These are phyloP conservation scores for Syncephalastrum racemosum DNA, from an alignment of 371 early-diverging fungal species.

Conservation along the genomic window DNA sequence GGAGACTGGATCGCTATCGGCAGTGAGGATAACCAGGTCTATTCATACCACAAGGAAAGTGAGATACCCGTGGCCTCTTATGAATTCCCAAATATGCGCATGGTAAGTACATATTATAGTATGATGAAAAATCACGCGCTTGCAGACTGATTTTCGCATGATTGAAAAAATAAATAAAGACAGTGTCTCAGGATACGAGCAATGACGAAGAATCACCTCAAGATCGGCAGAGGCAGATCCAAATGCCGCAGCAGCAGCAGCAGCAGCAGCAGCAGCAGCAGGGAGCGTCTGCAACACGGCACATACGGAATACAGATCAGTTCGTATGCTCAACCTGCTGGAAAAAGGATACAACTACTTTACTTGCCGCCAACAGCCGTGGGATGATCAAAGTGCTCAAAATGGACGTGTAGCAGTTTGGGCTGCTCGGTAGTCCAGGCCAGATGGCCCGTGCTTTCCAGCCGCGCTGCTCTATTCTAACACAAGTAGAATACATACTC, in stretches of 20 bases:
- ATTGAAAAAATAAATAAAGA: constrained; percentile 15
- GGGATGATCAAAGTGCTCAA: constrained; percentile 82
- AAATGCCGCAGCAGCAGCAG: too few relatives aligned
- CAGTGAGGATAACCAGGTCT: constrained; percentile 86
- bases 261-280: too few relatives aligned
- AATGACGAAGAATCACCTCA: background rate
- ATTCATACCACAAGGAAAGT: constrained; percentile 75
- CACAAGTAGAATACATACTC: too few relatives aligned
- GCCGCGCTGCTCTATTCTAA: too few relatives aligned
- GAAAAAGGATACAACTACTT: constrained; percentile 72
- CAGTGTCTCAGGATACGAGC: constrained; percentile 3
- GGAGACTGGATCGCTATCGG: constrained; percentile 90
- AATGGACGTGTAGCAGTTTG: constrained; percentile 24
- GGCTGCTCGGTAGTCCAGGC: too few relatives aligned
- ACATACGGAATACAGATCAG: constrained; percentile 31
- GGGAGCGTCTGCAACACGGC: background rate
- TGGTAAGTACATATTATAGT: too few relatives aligned
- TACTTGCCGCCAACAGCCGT: constrained; percentile 89
- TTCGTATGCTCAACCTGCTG: constrained; percentile 92
- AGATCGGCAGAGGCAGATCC: too few relatives aligned
- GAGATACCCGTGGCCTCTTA: constrained; percentile 70
- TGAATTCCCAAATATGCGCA: constrained; percentile 65
- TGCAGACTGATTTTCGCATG: constrained; percentile 58
- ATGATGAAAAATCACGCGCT: too few relatives aligned
- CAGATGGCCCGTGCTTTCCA: too few relatives aligned